Base-by-base conservation (phyloP, 257 asterid genomes). In the Penstemon newberryi region DNA sequence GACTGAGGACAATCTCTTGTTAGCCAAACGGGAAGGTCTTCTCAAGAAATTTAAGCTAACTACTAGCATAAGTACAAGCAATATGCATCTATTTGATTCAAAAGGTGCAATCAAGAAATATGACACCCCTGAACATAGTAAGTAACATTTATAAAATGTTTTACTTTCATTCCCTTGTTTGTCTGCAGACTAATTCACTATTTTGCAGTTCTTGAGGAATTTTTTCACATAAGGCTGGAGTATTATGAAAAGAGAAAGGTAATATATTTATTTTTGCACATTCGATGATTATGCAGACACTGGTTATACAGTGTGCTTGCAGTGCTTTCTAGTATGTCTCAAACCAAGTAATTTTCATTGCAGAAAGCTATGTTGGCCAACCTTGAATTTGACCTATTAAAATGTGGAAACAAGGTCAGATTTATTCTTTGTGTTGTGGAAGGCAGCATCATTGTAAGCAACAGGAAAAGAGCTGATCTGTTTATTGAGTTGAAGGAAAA, bases 61-160 rank as follows among this genome's bases (percentile, higher is more conserved):
- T 8, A 87, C 91, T 2, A 62, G 86, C 43, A 85, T 94, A 53
- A 79, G 90, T 81, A 94, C 98, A 59, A 87, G 79, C 61, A 94
- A 94, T 81, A 94, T 94, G 99, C 99, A 94, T 73, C 88, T 94
- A 12, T 94, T 94, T 64, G 99, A 94, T 75, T 51, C 96, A 0
- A 80, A 67, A 5, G 96, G 99, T 45, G 83, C 79, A 45, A 91
- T 94, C 41, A 94, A 89, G 90, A 94, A 89, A 79, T 94, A 89
- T 56, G 97, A 94, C 63, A 84, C 82, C 53, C 99, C 99, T 15
- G 99, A 94, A 73, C 95, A 91, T 73, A 91, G 99, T 94, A 87
- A 2, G 97, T 52, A 36, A 12, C 66, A 52, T 55, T 36, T 15
- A 70, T 44, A 5, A 2, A 13, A 19, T 7, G 18, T 63, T 57